Percentiles rank a stretch among this genome's conserved stretches.
phyloP scores from a whole-genome alignment of 345 rosid genomes.

The Pelargonium nanum region DNA sequence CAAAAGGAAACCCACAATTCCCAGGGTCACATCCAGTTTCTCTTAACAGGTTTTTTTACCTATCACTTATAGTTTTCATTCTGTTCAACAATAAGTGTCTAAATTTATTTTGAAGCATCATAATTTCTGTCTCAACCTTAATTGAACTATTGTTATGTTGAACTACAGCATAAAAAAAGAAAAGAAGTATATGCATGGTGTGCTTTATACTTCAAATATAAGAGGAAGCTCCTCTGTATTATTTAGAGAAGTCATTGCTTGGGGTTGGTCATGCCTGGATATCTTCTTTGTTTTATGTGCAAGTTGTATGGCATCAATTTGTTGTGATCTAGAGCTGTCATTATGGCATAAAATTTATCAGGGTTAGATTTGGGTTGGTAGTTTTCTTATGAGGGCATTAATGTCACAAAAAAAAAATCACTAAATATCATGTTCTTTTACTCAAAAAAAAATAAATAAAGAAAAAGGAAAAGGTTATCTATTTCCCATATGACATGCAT shows the following conservation, averaged over 20 bases:
- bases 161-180: background rate
- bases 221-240: background rate
- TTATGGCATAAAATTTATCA: background rate
- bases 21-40: slow-evolving; percentile 42
- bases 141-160: background rate
- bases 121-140: background rate
- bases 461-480: background rate
- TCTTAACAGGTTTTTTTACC: slow-evolving; percentile 20
- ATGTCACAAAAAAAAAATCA: background rate
- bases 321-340: background rate
- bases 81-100: background rate
- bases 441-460: background rate
- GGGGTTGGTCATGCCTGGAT: background rate
- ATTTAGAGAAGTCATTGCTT: no score
- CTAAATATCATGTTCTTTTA: background rate
- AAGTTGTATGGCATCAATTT: no score
- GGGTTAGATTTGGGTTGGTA: no score
- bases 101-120: background rate
- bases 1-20: slow-evolving; percentile 24
- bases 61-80: no score
- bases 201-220: background rate
- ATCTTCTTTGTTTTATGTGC: background rate
- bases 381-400: background rate
- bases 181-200: background rate
- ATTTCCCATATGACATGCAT: background rate